Conservation (phyloP, 2,329 filamentous ascomycete species). For the Thelonectria discophora region DNA sequence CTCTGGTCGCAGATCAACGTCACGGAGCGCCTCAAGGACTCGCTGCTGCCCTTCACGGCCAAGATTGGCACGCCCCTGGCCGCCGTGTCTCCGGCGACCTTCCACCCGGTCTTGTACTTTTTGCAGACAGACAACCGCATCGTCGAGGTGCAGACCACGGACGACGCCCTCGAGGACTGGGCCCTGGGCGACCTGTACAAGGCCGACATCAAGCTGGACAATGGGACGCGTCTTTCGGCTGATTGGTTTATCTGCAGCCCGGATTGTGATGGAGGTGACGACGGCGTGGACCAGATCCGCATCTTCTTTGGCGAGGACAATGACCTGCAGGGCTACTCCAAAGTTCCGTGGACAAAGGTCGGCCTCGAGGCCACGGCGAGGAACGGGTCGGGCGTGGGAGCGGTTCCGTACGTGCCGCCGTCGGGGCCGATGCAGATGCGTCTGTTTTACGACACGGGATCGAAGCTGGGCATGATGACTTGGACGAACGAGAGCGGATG, state of each 20-base stretch:
- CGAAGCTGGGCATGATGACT: neutral
- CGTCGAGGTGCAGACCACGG: neutral
- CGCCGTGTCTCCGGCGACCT: neutral
- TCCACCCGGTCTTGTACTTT: neutral
- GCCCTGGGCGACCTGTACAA: constrained; percentile 3
- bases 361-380: neutral
- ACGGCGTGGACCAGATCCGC: neutral
- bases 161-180: neutral
- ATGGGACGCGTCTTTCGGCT: neutral
- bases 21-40: neutral
- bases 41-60: neutral
- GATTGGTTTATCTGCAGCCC: constrained; percentile 10
- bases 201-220: neutral
- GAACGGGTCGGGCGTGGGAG: neutral
- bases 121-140: neutral
- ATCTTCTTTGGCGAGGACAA: constrained; percentile 2
- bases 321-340: neutral
- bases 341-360: neutral
- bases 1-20: neutral
- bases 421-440: constrained; percentile 6
- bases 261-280: neutral
- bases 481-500: constrained; percentile 1
- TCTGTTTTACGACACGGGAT: neutral
- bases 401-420: neutral
- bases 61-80: constrained; percentile 5